A percentile compares a stretch with the other conserved stretches of the same genome.
phyloP scores from a whole-genome alignment of 1,139 yeast species.

The Nakaseomyces kungkrabaensis region DNA sequence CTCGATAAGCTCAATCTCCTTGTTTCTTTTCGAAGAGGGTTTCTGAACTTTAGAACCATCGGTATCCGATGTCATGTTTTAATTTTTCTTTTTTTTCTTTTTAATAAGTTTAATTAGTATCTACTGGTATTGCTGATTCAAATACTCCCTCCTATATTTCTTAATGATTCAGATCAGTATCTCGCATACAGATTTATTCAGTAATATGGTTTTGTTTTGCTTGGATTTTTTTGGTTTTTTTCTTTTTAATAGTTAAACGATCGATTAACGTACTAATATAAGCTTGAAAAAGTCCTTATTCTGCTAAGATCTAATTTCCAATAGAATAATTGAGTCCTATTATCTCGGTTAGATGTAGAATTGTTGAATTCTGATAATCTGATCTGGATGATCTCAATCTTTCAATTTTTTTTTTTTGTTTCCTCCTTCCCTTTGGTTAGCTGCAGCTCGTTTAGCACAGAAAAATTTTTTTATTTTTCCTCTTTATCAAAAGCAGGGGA shows the following conservation, averaged over 20 bases:
- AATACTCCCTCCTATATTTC: not conserved
- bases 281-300: too few relatives aligned
- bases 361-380: too few relatives aligned
- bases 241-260: too few relatives aligned
- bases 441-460: not conserved
- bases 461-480: not conserved
- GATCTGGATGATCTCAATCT: not conserved
- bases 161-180: not conserved
- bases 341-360: too few relatives aligned
- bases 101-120: not conserved
- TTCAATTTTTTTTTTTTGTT: too few relatives aligned
- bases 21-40: constrained; percentile 2
- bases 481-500: not conserved
- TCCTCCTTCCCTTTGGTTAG: not conserved
- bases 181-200: not conserved
- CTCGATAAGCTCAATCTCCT: constrained; percentile 28
- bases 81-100: not conserved
- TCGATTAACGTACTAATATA: too few relatives aligned
- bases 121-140: not conserved
- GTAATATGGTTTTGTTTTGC: too few relatives aligned
- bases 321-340: too few relatives aligned
- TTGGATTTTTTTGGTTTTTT: too few relatives aligned
- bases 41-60: not conserved
- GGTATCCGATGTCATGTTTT: not conserved
- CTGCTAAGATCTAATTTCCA: too few relatives aligned